These are phyloP conservation scores for Myxozyma lipomycoides DNA, from an alignment of 805 yeast species.

Conservation along the genomic window DNA sequence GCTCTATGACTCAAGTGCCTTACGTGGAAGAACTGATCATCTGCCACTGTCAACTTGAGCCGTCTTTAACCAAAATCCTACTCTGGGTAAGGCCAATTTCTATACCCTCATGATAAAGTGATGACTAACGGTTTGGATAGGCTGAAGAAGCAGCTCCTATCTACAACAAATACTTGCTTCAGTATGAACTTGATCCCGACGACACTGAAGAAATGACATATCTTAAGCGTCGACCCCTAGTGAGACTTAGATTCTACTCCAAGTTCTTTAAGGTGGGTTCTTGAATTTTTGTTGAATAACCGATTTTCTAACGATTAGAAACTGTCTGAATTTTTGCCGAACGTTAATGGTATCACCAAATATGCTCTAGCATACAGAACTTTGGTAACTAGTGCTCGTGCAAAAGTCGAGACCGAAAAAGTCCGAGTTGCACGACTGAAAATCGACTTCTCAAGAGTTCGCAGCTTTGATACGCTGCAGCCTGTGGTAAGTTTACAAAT, in stretches of 20 bases:
- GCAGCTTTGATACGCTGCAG: constrained; percentile 24
- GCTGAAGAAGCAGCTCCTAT: constrained; percentile 28
- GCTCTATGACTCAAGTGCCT: constrained; percentile 11
- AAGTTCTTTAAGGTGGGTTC: constrained; percentile 28
- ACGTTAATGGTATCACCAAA: constrained; percentile 16
- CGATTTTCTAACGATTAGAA: constrained; percentile 10
- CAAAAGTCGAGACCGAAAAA: constrained; percentile 24
- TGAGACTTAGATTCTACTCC: constrained; percentile 29
- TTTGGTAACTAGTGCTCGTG: constrained; percentile 27
- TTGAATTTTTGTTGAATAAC: background rate
- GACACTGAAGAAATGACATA: constrained; percentile 25
- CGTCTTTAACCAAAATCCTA: constrained; percentile 13
- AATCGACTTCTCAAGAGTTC: constrained; percentile 22
- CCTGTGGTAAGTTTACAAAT: constrained; percentile 20
- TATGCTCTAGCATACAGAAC: constrained; percentile 21
- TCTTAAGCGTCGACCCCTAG: constrained; percentile 30
- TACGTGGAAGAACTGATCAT: constrained; percentile 18
- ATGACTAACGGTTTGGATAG: constrained; percentile 1
- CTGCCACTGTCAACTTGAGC: constrained; percentile 15
- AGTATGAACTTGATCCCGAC: constrained; percentile 24
- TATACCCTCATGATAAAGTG: background rate
- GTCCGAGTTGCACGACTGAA: constrained; percentile 20
- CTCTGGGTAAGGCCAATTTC: constrained; percentile 13
- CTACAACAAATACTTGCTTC: constrained; percentile 23
- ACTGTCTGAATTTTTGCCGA: constrained; percentile 27